Conservation (phyloP, 2,329 filamentous ascomycete genomes). For the Alternaria triticimaculans region DNA sequence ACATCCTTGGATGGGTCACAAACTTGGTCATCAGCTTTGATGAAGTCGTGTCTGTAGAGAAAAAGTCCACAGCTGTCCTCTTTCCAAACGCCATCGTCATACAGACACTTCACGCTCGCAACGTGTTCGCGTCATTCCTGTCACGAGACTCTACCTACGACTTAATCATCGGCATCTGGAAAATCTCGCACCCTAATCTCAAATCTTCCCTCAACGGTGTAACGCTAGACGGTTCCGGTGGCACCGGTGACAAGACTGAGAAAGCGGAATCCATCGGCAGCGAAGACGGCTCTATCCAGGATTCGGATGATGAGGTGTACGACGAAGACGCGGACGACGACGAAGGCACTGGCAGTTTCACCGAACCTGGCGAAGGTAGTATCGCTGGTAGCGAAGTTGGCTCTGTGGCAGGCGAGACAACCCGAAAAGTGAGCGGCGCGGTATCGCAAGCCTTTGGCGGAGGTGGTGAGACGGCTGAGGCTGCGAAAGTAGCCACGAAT, state of each 20-base stretch:
- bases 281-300: conserved; percentile 61
- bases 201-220: conserved; percentile 92
- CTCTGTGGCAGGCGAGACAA: conserved; percentile 60
- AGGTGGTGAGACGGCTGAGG: conserved; percentile 34
- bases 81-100: conserved; percentile 99
- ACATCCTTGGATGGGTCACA: conserved; percentile 97
- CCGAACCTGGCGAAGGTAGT: conserved; percentile 62
- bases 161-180: conserved; percentile 97
- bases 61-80: conserved; percentile 91
- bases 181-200: conserved; percentile 89
- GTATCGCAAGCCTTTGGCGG: conserved; percentile 50
- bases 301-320: conserved; percentile 78
- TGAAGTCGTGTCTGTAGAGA: conserved; percentile 95
- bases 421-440: conserved; percentile 73
- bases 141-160: conserved; percentile 96
- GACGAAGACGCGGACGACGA: conserved; percentile 81
- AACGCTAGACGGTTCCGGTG: conserved; percentile 70
- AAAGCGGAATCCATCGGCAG: conserved; percentile 70
- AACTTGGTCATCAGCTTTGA: conserved; percentile 98
- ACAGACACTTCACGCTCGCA: conserved; percentile 91
- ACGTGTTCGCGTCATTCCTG: conserved; percentile 94
- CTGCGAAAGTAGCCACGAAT: conserved; percentile 51
- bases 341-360: conserved; percentile 69
- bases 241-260: conserved; percentile 87
- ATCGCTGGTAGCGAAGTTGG: conserved; percentile 60